Conservation (phyloP, 441 rosid species). For the Mallotus repandus region DNA sequence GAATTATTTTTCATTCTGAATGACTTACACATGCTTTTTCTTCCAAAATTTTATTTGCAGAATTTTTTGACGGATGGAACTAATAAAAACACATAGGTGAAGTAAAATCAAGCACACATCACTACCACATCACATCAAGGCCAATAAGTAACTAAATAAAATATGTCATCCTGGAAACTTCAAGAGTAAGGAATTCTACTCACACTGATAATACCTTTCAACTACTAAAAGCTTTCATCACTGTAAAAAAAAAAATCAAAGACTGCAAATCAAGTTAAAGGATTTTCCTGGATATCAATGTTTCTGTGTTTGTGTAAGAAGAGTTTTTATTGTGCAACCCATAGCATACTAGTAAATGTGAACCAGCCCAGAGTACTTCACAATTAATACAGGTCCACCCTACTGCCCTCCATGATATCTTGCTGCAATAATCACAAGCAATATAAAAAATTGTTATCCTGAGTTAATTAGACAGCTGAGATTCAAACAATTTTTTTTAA, state of each 20-base stretch:
- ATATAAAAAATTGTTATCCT: neutral
- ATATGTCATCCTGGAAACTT: no score
- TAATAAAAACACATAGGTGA: neutral
- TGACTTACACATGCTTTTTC: neutral
- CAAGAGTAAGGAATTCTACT: no score
- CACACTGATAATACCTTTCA: neutral
- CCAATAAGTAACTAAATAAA: no score
- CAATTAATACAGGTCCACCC: neutral
- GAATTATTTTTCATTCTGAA: no score
- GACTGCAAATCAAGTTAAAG: no score
- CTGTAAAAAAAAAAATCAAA: no score
- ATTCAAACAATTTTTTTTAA: neutral
- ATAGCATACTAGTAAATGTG: no score
- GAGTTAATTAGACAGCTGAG: neutral
- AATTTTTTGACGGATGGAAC: no score
- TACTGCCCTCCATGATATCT: neutral
- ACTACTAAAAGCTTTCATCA: neutral
- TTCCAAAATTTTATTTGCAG: neutral
- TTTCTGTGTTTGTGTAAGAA: no score
- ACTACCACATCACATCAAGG: neutral
- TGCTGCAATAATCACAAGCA: neutral
- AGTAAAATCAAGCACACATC: neutral
- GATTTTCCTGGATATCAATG: no score
- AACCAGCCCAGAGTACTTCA: neutral
- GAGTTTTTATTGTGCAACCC: no score